Evolutionary conservation across 345 rosid species (phyloP), one percentile per base, ranked within the genome.

Genomic region (Eucalyptus polybractea): DNA sequence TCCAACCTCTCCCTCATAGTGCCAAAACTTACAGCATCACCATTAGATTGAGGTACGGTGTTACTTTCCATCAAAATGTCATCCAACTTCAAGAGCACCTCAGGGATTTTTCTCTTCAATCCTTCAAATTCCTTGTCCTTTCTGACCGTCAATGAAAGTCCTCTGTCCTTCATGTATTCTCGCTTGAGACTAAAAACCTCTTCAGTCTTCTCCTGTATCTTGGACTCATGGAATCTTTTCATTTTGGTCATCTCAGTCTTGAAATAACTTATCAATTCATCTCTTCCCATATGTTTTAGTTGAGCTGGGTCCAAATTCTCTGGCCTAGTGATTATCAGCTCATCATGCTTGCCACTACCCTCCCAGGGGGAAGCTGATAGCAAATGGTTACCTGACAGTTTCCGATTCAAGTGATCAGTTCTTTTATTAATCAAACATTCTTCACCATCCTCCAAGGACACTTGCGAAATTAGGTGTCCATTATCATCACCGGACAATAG

Each of bases 241-340:
- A 97, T 95, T 93, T 95, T 93, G 86, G 89, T 93, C 96, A 98
- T 95, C 94, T 96, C 98, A n/a, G 80, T 53, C 92, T 94, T 97
- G 85, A 94, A 93, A 94, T 94, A 93, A 47, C 3, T 80, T 81
- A 95, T 90, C 89, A 98, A 80, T 10, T 92, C 93, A 13, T 94
- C 97, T 17, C 12, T 90, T 40, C 89, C 4, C 91, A 96, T 86
- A 92, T 93, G 94, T 42, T 50, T 92, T 37, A 97, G 88, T 56
- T 91, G 91, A 29, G 90, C 80, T 87, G 76, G 86, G 58, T 97
- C 99, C 91, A 88, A 86, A 89, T 89, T 94, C 91, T 95, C 97
- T 16, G 96, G 94, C 88, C 83, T 88, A 80, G 89, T 76, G 69
- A 91, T 93, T 69, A 91, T 89, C 51, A 92, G 89, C 87, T 94